Percentiles rank a stretch among this genome's conserved stretches.
phyloP scores from a whole-genome alignment of 805 yeast genomes.

The Alloascoidea hylecoeti region DNA sequence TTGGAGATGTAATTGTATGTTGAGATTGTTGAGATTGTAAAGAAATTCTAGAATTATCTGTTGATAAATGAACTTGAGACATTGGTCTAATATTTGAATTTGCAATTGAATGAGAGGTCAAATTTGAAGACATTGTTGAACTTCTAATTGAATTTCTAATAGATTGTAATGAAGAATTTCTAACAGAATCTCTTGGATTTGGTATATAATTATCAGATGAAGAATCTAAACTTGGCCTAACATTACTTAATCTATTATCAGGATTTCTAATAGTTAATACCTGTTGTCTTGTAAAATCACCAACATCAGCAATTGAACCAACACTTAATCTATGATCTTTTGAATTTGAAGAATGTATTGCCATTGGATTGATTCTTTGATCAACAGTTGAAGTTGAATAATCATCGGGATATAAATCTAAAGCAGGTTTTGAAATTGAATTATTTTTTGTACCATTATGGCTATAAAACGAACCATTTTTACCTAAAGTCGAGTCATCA shows the following conservation, averaged over 20 bases:
- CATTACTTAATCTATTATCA: neutral
- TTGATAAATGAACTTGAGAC: too few relatives aligned
- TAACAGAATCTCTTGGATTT: neutral
- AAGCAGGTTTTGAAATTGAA: neutral
- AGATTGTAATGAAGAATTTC: neutral
- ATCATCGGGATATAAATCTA: neutral
- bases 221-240: neutral
- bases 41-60: too few relatives aligned
- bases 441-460: too few relatives aligned
- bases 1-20: too few relatives aligned
- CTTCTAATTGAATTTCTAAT: neutral
- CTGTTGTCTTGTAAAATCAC: neutral
- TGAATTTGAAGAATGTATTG: neutral
- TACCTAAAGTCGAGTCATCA: neutral
- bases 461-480: neutral
- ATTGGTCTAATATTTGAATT: neutral
- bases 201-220: neutral
- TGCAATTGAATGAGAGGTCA: neutral
- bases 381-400: neutral
- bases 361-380: neutral
- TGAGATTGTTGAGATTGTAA: too few relatives aligned
- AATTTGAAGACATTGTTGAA: neutral
- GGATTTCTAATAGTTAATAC: slow-evolving; percentile 1
- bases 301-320: neutral
- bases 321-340: too few relatives aligned